Conservation (phyloP, 2,329 filamentous ascomycete genomes). For the Fusarium burgessii region DNA sequence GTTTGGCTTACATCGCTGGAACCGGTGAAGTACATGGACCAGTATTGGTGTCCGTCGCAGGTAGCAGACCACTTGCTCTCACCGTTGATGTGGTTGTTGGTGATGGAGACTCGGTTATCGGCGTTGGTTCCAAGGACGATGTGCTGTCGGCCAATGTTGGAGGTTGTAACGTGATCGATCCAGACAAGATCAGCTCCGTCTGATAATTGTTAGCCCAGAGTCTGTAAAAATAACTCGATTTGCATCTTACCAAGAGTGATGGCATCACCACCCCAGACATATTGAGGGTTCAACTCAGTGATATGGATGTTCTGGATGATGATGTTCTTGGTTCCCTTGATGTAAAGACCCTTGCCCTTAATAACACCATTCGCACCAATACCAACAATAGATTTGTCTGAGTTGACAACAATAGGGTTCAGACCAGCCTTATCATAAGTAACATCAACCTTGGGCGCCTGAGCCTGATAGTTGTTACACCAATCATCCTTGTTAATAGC, state of each 20-base stretch:
- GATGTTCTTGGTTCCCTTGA: constrained; percentile 61
- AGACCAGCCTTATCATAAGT: constrained; percentile 64
- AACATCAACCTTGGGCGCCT: constrained; percentile 59
- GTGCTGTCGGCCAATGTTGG: constrained; percentile 70
- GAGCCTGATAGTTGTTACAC: constrained; percentile 70
- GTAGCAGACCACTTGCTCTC: constrained; percentile 65
- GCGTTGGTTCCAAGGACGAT: constrained; percentile 67
- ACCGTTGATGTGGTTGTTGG: constrained; percentile 68
- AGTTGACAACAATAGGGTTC: constrained; percentile 63
- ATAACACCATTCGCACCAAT: constrained; percentile 65
- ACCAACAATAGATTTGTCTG: constrained; percentile 69
- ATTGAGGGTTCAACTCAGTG: constrained; percentile 66
- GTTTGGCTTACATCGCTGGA: constrained; percentile 55
- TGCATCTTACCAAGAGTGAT: constrained; percentile 67
- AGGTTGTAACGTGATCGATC: constrained; percentile 68
- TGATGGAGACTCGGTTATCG: constrained; percentile 68
- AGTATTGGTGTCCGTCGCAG: constrained; percentile 71
- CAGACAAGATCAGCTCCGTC: constrained; percentile 59
- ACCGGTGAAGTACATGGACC: constrained; percentile 68
- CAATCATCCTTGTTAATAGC: constrained; percentile 71
- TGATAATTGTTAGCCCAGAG: too few relatives aligned
- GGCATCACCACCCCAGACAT: constrained; percentile 71
- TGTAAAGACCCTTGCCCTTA: constrained; percentile 67
- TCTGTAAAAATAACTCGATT: too few relatives aligned
- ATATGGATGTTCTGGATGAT: constrained; percentile 71